These are phyloP conservation scores for Leptographium lundbergii DNA, from an alignment of 2,329 filamentous ascomycete genomes.

Conservation along the genomic window DNA sequence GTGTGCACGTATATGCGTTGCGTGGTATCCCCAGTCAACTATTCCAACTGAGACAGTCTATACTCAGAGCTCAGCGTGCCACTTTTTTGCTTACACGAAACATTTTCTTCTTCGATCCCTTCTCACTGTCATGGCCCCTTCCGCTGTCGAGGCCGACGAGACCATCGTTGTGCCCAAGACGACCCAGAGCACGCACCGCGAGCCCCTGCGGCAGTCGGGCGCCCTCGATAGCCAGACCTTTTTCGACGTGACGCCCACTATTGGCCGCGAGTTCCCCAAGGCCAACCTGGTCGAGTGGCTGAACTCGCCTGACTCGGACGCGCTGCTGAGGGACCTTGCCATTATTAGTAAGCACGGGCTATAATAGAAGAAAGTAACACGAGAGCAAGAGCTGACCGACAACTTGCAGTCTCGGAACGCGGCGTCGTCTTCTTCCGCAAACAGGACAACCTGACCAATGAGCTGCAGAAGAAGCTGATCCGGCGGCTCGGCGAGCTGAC, in stretches of 20 bases:
- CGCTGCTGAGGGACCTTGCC: constrained; percentile 19
- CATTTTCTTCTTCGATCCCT: too few relatives aligned
- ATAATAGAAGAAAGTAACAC: background rate
- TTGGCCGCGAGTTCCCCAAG: constrained; percentile 26
- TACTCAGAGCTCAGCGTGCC: too few relatives aligned
- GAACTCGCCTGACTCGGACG: constrained; percentile 40
- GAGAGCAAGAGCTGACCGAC: constrained; percentile 34
- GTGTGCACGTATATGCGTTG: too few relatives aligned
- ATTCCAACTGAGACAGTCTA: background rate
- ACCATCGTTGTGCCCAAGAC: constrained; percentile 6
- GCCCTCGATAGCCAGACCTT: constrained; percentile 39
- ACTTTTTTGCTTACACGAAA: background rate
- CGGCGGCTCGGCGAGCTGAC: constrained; percentile 33
- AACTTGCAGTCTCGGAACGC: constrained; percentile 29
- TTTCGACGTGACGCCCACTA: constrained; percentile 29
- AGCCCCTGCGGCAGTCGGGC: constrained; percentile 36
- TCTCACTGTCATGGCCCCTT: constrained; percentile 12
- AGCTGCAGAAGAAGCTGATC: constrained; percentile 35
- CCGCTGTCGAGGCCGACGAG: constrained; percentile 9
- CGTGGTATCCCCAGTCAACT: background rate
- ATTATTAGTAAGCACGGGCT: constrained; percentile 37
- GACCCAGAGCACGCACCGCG: constrained; percentile 5
- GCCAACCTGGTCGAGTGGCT: constrained; percentile 30
- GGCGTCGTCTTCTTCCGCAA: constrained; percentile 42
- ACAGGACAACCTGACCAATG: constrained; percentile 32